phyloP scores from a whole-genome alignment of 805 yeast genomes.

The Metschnikowia bowlesiae region DNA sequence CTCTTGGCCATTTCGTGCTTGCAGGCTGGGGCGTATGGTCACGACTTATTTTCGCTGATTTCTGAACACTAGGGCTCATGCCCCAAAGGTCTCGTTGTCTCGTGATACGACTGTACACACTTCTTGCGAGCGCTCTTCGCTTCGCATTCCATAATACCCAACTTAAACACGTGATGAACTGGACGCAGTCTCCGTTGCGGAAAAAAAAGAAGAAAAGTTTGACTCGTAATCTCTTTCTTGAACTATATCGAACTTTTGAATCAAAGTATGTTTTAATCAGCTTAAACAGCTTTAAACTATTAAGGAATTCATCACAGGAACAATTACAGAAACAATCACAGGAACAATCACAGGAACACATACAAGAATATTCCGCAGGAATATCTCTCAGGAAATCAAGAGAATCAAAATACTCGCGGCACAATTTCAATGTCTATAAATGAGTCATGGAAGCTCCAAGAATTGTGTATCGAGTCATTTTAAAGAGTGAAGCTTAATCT shows the following conservation, averaged over 20 bases:
- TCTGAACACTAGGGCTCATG: slow-evolving; percentile 10
- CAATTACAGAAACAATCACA: too few species aligned
- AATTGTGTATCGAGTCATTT: too few species aligned
- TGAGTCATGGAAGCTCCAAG: too few species aligned
- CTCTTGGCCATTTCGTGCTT: slow-evolving; percentile 55
- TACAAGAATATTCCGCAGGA: too few species aligned
- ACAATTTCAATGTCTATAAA: too few species aligned
- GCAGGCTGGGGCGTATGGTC: neutral
- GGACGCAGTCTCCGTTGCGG: slow-evolving; percentile 3
- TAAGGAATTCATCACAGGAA: too few species aligned
- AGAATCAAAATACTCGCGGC: too few species aligned
- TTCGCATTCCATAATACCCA: neutral
- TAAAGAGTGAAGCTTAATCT: too few species aligned
- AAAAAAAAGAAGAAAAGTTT: slow-evolving; percentile 13
- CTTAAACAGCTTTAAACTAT: neutral
- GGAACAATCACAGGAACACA: too few species aligned
- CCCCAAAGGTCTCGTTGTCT: slow-evolving; percentile 8
- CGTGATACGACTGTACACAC: neutral
- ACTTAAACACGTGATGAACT: slow-evolving; percentile 7
- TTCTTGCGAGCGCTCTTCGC: neutral
- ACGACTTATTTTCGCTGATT: neutral
- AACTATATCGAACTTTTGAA: slow-evolving; percentile 25
- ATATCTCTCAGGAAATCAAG: too few species aligned
- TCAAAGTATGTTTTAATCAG: slow-evolving; percentile 23
- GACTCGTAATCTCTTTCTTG: slow-evolving; percentile 9